A percentile compares a stretch with the other conserved stretches of the same genome.
These are phyloP conservation scores for Melaleuca quinquenervia DNA, from an alignment of 345 rosid genomes.

Conservation along the genomic window DNA sequence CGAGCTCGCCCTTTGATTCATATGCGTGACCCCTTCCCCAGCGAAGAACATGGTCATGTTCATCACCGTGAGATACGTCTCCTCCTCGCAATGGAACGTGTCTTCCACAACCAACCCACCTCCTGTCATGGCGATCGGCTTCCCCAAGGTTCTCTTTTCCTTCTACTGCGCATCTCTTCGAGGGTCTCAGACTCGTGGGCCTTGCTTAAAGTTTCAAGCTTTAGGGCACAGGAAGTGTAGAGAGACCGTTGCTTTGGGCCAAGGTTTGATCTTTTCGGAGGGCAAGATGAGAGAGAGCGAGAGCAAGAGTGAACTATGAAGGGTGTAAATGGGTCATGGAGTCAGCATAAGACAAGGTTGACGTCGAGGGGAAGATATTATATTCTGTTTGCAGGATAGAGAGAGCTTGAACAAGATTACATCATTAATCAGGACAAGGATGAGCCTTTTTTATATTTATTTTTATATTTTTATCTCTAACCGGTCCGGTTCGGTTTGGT, in stretches of 20 bases:
- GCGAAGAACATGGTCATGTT: conserved; percentile 79
- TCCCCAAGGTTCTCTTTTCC: not conserved
- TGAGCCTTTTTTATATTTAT: too few species aligned
- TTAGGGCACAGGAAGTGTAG: not conserved
- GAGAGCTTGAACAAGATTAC: too few species aligned
- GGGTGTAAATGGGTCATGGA: not conserved
- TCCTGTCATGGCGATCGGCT: not conserved
- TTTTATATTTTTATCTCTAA: too few species aligned
- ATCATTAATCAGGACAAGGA: too few species aligned
- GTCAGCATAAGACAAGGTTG: not conserved
- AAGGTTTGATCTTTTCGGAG: not conserved
- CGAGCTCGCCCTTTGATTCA: conserved; percentile 49
- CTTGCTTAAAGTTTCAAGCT: not conserved
- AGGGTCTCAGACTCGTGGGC: not conserved
- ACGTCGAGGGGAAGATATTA: too few species aligned
- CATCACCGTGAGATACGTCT: conserved; percentile 56
- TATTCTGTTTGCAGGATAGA: too few species aligned
- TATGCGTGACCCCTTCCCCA: conserved; percentile 83
- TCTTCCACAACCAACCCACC: conserved; percentile 44
- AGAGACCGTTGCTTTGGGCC: not conserved
- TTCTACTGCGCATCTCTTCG: not conserved
- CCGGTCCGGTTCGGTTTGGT: too few species aligned
- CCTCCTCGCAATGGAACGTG: conserved; percentile 45
- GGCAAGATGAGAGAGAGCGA: not conserved
- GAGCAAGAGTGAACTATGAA: not conserved